phyloP scores from a whole-genome alignment of 805 yeast species.

The Kodamaea kaohsiungensis region DNA sequence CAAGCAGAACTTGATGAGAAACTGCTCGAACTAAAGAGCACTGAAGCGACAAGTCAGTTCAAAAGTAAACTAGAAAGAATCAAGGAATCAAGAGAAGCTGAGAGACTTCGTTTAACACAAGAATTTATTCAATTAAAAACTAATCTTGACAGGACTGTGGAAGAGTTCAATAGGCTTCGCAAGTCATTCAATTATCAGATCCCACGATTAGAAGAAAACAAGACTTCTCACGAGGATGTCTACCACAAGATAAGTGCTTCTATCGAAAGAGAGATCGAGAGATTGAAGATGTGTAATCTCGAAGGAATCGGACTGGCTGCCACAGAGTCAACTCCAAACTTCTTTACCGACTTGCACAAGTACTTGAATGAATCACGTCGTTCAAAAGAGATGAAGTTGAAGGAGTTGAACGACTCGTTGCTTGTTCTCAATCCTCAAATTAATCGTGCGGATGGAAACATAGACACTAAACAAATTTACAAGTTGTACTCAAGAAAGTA shows the following conservation, averaged over 20 bases:
- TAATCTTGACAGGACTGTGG: conserved; percentile 8
- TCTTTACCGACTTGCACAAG: conserved; percentile 12
- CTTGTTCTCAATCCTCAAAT: conserved; percentile 10
- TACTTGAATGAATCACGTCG: conserved; percentile 14
- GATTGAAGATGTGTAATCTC: conserved; percentile 9
- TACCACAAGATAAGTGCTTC: conserved; percentile 2
- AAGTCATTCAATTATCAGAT: conserved; percentile 9
- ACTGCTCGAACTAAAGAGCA: conserved; percentile 7
- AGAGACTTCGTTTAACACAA: conserved; percentile 8
- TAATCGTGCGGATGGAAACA: not conserved
- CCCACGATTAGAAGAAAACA: conserved; percentile 9
- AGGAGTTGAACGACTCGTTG: conserved; percentile 11
- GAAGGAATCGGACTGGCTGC: conserved; percentile 11
- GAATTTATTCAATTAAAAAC: conserved; percentile 12
- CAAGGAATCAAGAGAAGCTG: conserved; percentile 12
- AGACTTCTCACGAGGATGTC: conserved; percentile 8
- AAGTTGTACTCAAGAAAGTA: conserved; percentile 16
- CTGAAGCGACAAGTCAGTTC: conserved; percentile 5
- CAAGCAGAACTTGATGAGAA: conserved; percentile 12
- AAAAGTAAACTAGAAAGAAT: conserved; percentile 8
- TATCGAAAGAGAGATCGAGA: conserved; percentile 6
- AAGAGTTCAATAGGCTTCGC: conserved; percentile 13
- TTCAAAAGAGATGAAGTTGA: conserved; percentile 14
- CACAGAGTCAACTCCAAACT: conserved; percentile 8
- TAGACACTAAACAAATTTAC: conserved; percentile 5